These are phyloP conservation scores for Leishmania gerbilli DNA, from an alignment of 208 protist species.

Conservation along the genomic window DNA sequence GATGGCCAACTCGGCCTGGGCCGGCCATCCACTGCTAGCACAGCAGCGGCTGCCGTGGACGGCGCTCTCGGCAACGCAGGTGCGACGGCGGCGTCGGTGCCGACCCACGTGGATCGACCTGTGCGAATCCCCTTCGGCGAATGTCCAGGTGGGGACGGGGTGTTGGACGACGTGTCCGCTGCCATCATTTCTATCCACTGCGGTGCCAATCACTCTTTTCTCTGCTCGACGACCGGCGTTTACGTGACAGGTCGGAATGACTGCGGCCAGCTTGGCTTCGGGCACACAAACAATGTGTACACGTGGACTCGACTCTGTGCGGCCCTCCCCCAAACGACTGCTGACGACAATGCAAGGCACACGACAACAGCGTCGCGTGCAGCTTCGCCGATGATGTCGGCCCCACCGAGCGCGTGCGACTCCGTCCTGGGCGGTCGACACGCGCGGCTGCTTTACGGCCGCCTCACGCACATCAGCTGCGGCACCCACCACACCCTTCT, in stretches of 20 bases:
- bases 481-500: slow-evolving; percentile 85
- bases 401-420: neutral
- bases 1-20: slow-evolving; percentile 79
- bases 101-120: slow-evolving; percentile 21
- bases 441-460: slow-evolving; percentile 30
- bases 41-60: neutral
- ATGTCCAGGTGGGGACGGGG: neutral
- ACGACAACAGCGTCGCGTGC: too few species aligned
- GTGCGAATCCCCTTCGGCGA: slow-evolving; percentile 54
- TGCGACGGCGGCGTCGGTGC: neutral
- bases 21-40: slow-evolving; percentile 1
- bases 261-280: slow-evolving; percentile 81
- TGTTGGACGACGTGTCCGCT: neutral
- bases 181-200: slow-evolving; percentile 41
- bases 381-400: neutral
- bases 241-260: slow-evolving; percentile 80
- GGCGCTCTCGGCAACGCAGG: neutral
- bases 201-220: slow-evolving; percentile 80
- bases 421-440: neutral
- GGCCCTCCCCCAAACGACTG: neutral
- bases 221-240: slow-evolving; percentile 44
- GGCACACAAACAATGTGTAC: slow-evolving; percentile 38
- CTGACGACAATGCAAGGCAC: neutral
- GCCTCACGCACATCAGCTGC: slow-evolving; percentile 78
- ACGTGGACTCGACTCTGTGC: slow-evolving; percentile 30